These are phyloP conservation scores for Backusella luteola DNA, from an alignment of 192 early-diverging fungal genomes.

Conservation along the genomic window DNA sequence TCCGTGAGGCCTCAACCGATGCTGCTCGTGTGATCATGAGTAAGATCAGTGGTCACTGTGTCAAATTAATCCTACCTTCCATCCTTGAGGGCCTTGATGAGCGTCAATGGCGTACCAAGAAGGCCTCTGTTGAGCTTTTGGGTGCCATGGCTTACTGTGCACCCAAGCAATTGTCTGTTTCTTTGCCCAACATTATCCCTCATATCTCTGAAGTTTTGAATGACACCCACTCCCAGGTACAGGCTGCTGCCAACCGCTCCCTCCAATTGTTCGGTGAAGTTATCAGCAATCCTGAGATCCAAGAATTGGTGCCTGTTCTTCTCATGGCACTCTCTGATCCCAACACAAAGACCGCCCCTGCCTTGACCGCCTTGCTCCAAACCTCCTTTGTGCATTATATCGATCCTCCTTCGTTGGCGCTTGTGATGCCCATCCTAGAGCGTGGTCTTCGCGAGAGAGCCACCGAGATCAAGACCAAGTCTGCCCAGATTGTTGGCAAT, in stretches of 20 bases:
- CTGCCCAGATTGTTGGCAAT: conserved; percentile 98
- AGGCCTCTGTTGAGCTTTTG: conserved; percentile 91
- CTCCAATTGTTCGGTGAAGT: conserved; percentile 90
- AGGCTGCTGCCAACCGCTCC: conserved; percentile 80
- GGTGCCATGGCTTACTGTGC: conserved; percentile 95
- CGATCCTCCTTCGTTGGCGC: conserved; percentile 92
- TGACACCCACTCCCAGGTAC: conserved; percentile 92
- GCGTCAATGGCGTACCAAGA: conserved; percentile 96
- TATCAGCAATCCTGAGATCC: conserved; percentile 98
- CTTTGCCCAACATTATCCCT: conserved; percentile 90
- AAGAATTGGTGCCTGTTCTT: conserved; percentile 83
- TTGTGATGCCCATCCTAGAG: conserved; percentile 92
- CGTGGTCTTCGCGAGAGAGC: conserved; percentile 87
- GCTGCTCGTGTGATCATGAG: conserved; percentile 92
- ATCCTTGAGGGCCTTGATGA: conserved; percentile 86
- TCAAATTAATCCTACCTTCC: conserved; percentile 92
- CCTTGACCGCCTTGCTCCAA: conserved; percentile 80
- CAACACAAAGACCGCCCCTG: conserved; percentile 77
- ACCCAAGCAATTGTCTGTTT: conserved; percentile 90
- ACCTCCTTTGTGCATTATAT: conserved; percentile 99
- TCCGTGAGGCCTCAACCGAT: conserved; percentile 90
- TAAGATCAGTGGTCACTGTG: conserved; percentile 92
- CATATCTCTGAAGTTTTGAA: conserved; percentile 87
- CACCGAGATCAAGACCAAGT: conserved; percentile 90
- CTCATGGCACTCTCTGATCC: conserved; percentile 88